Conservation (phyloP, 257 asterid genomes). For the Solanum rostratum region DNA sequence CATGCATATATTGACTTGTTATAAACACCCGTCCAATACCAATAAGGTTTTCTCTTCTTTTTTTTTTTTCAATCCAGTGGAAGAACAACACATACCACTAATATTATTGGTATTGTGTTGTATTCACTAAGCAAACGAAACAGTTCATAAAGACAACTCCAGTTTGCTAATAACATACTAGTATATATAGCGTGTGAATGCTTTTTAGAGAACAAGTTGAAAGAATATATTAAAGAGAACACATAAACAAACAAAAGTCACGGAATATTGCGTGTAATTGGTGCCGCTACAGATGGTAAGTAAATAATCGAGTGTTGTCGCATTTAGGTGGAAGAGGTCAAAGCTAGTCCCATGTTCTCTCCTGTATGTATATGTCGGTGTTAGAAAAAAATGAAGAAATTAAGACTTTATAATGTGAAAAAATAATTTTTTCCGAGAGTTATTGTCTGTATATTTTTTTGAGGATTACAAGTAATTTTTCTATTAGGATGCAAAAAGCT, state of each 20-base stretch:
- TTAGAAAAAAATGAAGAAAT: too few relatives aligned
- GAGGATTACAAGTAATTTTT: too few relatives aligned
- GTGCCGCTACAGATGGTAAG: neutral
- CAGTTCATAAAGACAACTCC: neutral
- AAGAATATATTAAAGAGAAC: neutral
- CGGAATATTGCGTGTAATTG: neutral
- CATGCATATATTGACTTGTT: too few relatives aligned
- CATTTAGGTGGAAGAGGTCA: neutral
- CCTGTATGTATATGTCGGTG: too few relatives aligned
- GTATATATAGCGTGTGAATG: neutral
- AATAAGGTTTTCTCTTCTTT: too few relatives aligned
- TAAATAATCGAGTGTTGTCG: neutral
- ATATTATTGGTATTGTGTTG: neutral
- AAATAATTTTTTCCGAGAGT: too few relatives aligned
- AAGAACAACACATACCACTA: neutral
- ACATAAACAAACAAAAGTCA: neutral
- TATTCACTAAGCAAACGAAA: too few relatives aligned
- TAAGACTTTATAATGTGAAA: too few relatives aligned
- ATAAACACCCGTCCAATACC: too few relatives aligned
- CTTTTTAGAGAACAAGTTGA: neutral
- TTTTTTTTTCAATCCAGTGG: neutral
- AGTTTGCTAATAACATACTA: neutral
- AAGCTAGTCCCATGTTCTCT: neutral
- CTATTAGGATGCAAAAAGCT: too few relatives aligned
- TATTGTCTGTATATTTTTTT: too few relatives aligned